Evolutionary conservation across 2,329 filamentous ascomycete genomes (phyloP).

Genomic region (Xylariaceae sp.): DNA sequence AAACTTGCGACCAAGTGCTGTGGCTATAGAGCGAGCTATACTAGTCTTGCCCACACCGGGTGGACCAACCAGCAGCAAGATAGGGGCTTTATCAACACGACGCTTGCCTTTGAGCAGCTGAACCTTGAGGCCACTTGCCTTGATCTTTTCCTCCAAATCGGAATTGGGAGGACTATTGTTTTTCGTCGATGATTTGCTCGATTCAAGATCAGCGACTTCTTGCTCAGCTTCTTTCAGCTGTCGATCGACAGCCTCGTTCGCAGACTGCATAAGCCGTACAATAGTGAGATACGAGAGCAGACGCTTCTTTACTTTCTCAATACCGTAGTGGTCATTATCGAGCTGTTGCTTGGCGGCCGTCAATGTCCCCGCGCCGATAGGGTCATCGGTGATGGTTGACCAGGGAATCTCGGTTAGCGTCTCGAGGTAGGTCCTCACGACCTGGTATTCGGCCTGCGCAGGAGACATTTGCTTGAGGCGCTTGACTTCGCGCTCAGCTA

Average conservation of each 20-base stretch:
- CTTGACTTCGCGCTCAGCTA: constrained; percentile 86
- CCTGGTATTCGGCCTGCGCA: constrained; percentile 91
- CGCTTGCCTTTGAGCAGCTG: constrained; percentile 75
- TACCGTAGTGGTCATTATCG: constrained; percentile 91
- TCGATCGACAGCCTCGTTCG: constrained; percentile 77
- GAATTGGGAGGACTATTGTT: constrained; percentile 31
- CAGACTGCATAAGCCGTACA: constrained; percentile 87
- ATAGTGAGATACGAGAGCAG: constrained; percentile 94
- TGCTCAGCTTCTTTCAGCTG: constrained; percentile 68
- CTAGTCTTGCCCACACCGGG: constrained; percentile 96
- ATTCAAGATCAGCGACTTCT: constrained; percentile 44
- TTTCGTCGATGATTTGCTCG: constrained; percentile 36
- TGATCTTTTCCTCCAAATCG: constrained; percentile 38
- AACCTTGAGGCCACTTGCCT: constrained; percentile 58
- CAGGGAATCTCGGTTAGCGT: constrained; percentile 93
- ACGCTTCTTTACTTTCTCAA: constrained; percentile 96
- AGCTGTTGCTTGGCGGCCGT: constrained; percentile 80
- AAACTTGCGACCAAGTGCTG: constrained; percentile 89
- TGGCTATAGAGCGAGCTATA: constrained; percentile 86
- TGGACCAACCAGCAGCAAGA: constrained; percentile 86
- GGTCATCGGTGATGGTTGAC: constrained; percentile 78
- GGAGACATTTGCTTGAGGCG: constrained; percentile 93
- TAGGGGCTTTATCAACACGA: constrained; percentile 92
- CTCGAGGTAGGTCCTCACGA: constrained; percentile 89
- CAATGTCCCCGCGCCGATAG: constrained; percentile 76